Conservation (phyloP, 345 rosid species). For the rapeseed (Brassica napus) region DNA sequence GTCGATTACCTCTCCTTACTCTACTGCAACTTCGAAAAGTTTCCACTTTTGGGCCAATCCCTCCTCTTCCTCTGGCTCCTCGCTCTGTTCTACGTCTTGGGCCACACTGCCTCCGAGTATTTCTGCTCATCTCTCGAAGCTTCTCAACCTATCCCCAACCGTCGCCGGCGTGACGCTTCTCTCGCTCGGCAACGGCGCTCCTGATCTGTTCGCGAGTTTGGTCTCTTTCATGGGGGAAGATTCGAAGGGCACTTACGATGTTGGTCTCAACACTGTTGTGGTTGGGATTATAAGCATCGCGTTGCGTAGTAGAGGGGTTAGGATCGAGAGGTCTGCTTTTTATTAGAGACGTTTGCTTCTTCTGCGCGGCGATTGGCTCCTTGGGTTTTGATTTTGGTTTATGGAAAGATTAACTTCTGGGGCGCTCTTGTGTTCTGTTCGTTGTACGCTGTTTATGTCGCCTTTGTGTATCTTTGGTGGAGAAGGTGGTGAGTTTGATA, state of each 20-base stretch:
- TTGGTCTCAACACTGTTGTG: slow-evolving; percentile 78
- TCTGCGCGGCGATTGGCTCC: slow-evolving; percentile 57
- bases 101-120: slow-evolving; percentile 76
- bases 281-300: slow-evolving; percentile 69
- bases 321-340: slow-evolving; percentile 65
- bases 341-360: slow-evolving; percentile 71
- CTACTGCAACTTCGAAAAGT: slow-evolving; percentile 63
- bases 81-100: slow-evolving; percentile 73
- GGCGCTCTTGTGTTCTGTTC: slow-evolving; percentile 65
- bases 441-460: slow-evolving; percentile 59
- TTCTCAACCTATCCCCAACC: slow-evolving; percentile 75
- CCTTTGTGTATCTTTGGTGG: slow-evolving; percentile 51
- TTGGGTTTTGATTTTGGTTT: slow-evolving; percentile 55
- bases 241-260: slow-evolving; percentile 52
- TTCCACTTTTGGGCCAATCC: slow-evolving; percentile 49
- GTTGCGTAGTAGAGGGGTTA: slow-evolving; percentile 41
- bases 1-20: slow-evolving; percentile 75
- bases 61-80: slow-evolving; percentile 72
- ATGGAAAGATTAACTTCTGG: slow-evolving; percentile 60
- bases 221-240: slow-evolving; percentile 68
- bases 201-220: slow-evolving; percentile 84
- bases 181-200: slow-evolving; percentile 86
- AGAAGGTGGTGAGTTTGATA: slow-evolving; percentile 35
- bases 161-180: slow-evolving; percentile 87
- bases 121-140: slow-evolving; percentile 81